Conservation (phyloP, 2,329 filamentous ascomycete genomes). For the Aspergillus hiratsukae region DNA sequence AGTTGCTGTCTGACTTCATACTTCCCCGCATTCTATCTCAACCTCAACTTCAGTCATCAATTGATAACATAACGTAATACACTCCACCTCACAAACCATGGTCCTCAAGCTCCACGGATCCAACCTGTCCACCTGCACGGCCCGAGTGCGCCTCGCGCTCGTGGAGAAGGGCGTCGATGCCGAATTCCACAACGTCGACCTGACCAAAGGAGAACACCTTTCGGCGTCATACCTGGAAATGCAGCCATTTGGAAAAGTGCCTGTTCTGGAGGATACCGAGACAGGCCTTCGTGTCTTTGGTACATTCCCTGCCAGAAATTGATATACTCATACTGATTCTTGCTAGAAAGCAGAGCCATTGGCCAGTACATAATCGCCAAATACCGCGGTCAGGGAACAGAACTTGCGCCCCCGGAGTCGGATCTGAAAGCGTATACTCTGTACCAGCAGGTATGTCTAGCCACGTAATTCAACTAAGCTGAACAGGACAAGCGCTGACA, state of each 20-base stretch:
- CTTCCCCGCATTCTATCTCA: no score
- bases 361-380: conserved; percentile 25
- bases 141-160: conserved; percentile 24
- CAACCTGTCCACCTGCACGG: conserved; percentile 18
- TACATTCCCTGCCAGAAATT: not conserved
- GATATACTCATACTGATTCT: not conserved
- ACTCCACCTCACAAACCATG: conserved; percentile 20
- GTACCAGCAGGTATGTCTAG: conserved; percentile 20
- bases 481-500: not conserved
- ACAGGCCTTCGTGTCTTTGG: conserved; percentile 21
- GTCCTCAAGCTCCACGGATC: conserved; percentile 29
- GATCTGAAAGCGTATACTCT: conserved; percentile 19
- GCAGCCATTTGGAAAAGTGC: conserved; percentile 35
- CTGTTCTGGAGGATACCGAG: conserved; percentile 32
- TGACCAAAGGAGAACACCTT: conserved; percentile 25
- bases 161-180: conserved; percentile 27
- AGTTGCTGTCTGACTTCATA: not conserved
- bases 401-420: conserved; percentile 8
- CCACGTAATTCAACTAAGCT: conserved; percentile 6
- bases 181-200: conserved; percentile 23
- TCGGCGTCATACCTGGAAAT: conserved; percentile 17
- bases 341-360: conserved; percentile 30
- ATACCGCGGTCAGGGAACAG: conserved; percentile 12
- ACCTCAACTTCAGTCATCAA: not conserved
- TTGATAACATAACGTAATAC: not conserved